Percentiles rank a stretch among this genome's conserved stretches.
Conservation (phyloP, 2,329 filamentous ascomycete species). For the Hypoxylon sp. region DNA sequence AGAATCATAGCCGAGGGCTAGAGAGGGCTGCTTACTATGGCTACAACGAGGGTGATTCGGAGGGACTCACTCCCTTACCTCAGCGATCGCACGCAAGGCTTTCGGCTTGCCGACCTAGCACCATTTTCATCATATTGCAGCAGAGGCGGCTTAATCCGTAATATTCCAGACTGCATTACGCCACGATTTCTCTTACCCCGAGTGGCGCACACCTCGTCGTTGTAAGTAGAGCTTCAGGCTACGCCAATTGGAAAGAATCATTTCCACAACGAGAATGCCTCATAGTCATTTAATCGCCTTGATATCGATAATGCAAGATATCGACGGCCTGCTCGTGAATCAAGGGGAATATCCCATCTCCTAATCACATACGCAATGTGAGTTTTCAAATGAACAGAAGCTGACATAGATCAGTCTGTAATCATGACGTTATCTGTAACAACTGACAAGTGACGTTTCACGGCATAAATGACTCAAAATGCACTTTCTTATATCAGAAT, state of each 20-base stretch:
- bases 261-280: neutral
- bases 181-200: neutral
- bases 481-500: slow-evolving; percentile 17
- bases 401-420: neutral
- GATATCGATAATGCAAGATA: too few relatives aligned
- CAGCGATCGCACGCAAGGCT: neutral
- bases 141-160: neutral
- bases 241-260: neutral
- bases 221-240: neutral
- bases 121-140: neutral
- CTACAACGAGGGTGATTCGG: neutral
- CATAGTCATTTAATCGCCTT: neutral
- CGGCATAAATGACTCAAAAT: slow-evolving; percentile 6
- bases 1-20: neutral
- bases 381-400: neutral
- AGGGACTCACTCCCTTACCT: neutral
- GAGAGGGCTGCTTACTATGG: too few relatives aligned
- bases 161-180: neutral
- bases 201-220: too few relatives aligned
- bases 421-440: neutral
- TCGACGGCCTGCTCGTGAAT: too few relatives aligned
- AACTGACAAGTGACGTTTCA: neutral
- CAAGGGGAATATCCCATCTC: neutral
- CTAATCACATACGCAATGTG: neutral
- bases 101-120: neutral